These are phyloP conservation scores for Fragilaria radians DNA, from an alignment of 108 stramenopile species.

Conservation along the genomic window DNA sequence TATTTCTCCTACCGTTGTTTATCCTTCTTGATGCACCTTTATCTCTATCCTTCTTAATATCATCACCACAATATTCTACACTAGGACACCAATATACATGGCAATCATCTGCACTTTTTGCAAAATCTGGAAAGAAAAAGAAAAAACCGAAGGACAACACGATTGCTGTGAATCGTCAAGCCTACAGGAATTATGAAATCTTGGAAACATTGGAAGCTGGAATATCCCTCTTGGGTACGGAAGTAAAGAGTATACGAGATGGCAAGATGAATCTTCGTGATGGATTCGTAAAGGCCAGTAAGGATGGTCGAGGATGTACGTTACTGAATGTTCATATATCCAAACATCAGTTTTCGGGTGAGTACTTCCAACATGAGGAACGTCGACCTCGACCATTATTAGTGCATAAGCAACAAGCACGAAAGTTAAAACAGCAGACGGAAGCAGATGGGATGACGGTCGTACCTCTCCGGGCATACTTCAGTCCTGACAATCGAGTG, in stretches of 20 bases:
- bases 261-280: constrained; percentile 84
- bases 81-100: too few relatives aligned
- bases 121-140: constrained; percentile 36
- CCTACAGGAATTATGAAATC: constrained; percentile 53
- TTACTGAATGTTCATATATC: constrained; percentile 78
- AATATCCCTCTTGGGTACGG: constrained; percentile 66
- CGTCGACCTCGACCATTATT: constrained; percentile 46
- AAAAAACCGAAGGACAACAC: constrained; percentile 29
- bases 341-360: constrained; percentile 59
- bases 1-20: too few relatives aligned
- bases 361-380: constrained; percentile 82
- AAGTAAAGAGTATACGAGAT: constrained; percentile 74
- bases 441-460: constrained; percentile 52
- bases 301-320: constrained; percentile 49
- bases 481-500: constrained; percentile 71
- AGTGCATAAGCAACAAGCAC: constrained; percentile 54
- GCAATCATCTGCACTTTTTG: too few relatives aligned
- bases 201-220: constrained; percentile 77
- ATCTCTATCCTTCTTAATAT: too few relatives aligned
- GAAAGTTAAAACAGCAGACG: constrained; percentile 35
- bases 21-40: too few relatives aligned
- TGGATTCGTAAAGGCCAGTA: constrained; percentile 50
- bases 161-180: constrained; percentile 40
- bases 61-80: too few relatives aligned
- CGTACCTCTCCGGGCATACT: constrained; percentile 81